Base-by-base conservation (phyloP, 495 filamentous ascomycete species). In the Aspergillus panamensis region DNA sequence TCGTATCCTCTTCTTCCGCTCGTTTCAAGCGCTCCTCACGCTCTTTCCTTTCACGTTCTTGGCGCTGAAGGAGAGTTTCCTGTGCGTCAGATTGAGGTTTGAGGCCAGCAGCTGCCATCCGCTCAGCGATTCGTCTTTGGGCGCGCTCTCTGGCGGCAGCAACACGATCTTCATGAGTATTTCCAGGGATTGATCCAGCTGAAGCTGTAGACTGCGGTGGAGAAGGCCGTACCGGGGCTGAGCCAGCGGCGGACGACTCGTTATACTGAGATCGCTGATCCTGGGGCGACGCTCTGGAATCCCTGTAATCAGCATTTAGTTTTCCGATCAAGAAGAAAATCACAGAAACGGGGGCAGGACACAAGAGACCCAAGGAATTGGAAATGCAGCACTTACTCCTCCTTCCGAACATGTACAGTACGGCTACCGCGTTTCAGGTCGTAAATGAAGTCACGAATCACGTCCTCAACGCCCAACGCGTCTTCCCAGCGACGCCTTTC, bases 141-240 rank as follows among this genome's bases (percentile, higher is more conserved):
- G 95, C 95, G 69, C 96, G 92, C 69, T 97, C 91, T 69, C 94
- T 94, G 61, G 97, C 96, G 69, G 92, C 96, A 6, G 95, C 91
- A 25, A 95, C 92, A 40, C 95, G 84, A 60, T 97, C 93, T 66
- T 97, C 92, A 5, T 92, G 86, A 2, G 92, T 95, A 3, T 87
- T 83, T 58, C 95, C 94, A 4, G 87, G 82, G 16, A 70, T 54
- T 5, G 76, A 75, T 21, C 75, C 69, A 10, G 77, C 69, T 16
- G 77, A 74, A 37, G 70, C 59, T 9, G 74, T 66, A 25, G 82
- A 72, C 29, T 72, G 57, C 4, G 77, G 72, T 44, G 79, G 73
- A 37, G 73, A 60, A 51, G 76, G 69, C 20, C 67, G 71, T 20
- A 71, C 65, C 43, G 78, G 65, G 6, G 66, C 52, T 12, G 66